These are phyloP conservation scores for Sclerotinia spermophila DNA, from an alignment of 2,329 filamentous ascomycete species.

Conservation along the genomic window DNA sequence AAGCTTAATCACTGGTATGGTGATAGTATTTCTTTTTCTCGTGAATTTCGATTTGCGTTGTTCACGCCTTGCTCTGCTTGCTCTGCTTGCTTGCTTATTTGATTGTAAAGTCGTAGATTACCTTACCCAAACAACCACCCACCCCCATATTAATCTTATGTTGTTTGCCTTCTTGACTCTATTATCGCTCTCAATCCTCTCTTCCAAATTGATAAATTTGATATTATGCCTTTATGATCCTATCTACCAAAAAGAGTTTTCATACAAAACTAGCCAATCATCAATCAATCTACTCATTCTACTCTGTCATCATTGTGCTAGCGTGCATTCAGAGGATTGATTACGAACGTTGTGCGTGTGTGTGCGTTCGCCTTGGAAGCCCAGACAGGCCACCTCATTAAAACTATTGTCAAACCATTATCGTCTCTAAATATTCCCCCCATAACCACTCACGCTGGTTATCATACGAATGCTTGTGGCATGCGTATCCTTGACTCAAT, in stretches of 20 bases:
- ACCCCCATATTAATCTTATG: too few relatives aligned
- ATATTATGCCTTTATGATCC: neutral
- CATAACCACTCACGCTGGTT: neutral
- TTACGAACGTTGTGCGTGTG: neutral
- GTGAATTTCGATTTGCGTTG: neutral
- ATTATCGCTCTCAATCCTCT: neutral
- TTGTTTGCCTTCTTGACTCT: neutral
- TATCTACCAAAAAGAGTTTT: neutral
- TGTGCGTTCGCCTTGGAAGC: neutral
- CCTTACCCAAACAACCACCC: neutral
- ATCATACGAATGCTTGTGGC: neutral
- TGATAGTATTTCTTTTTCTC: neutral
- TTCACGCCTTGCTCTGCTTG: neutral
- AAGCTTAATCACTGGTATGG: neutral
- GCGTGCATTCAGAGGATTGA: neutral
- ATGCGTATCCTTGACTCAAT: neutral
- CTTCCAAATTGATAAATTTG: neutral
- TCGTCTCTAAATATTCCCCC: slow-evolving; percentile 5
- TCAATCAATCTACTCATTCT: neutral
- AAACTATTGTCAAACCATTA: slow-evolving; percentile 1
- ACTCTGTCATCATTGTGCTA: neutral
- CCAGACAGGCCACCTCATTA: neutral
- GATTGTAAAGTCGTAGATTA: neutral
- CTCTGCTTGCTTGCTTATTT: neutral
- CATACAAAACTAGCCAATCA: neutral